Percentiles rank a stretch among this genome's conserved stretches.
phyloP scores from a whole-genome alignment of 257 asterid species.

The Leptodermis oblonga region DNA sequence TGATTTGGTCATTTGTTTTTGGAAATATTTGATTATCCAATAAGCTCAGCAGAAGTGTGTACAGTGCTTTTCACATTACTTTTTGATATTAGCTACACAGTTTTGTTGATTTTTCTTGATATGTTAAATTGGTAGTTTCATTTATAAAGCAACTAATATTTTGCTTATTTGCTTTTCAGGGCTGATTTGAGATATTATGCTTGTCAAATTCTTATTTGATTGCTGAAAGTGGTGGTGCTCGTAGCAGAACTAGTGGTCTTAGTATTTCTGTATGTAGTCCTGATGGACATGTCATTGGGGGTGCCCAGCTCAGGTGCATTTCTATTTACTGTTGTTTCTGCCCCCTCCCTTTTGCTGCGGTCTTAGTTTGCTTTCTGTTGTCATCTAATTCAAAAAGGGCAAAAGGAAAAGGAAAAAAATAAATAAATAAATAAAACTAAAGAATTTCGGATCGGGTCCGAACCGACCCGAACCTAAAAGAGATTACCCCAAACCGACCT shows the following conservation, averaged over 20 bases:
- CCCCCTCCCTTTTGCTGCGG: neutral
- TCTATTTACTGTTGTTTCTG: neutral
- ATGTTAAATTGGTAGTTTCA: neutral
- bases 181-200: slow-evolving; percentile 59
- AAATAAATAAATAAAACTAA: too few relatives aligned
- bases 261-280: slow-evolving; percentile 64
- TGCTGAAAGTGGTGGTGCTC: slow-evolving; percentile 58
- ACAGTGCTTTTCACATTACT: neutral
- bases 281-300: slow-evolving; percentile 67
- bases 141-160: slow-evolving; percentile 4
- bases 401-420: too few relatives aligned
- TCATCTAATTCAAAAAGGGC: too few relatives aligned
- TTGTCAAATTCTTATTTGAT: slow-evolving; percentile 65
- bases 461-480: too few relatives aligned
- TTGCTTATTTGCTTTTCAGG: slow-evolving; percentile 31
- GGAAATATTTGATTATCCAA: too few relatives aligned
- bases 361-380: too few relatives aligned
- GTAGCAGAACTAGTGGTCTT: slow-evolving; percentile 56
- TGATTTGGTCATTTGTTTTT: too few relatives aligned
- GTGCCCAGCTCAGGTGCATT: slow-evolving; percentile 60
- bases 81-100: neutral
- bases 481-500: too few relatives aligned
- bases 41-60: too few relatives aligned
- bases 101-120: neutral
- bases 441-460: too few relatives aligned